Base-by-base conservation (phyloP, 257 asterid genomes). In the Solanum chilense region DNA sequence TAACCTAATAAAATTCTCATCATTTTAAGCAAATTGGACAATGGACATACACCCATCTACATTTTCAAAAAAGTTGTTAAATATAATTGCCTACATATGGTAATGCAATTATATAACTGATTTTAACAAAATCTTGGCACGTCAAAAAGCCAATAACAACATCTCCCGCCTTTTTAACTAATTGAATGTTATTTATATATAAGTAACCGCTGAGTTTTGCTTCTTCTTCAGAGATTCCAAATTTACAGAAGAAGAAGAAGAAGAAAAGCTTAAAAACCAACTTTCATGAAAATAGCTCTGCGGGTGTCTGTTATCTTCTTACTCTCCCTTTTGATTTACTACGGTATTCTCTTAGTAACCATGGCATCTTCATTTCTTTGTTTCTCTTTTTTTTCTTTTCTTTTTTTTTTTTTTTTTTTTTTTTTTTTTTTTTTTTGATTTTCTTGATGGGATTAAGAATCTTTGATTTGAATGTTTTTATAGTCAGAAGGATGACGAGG, bases 401-500 rank as follows among this genome's bases (percentile, higher is more conserved):
- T 18, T 14, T 47, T 18, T 13, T 47, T 7, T 47, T 13, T 47
- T 47, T 47, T 16, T 47, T 47, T 7, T 47, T 7, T 14, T 14
- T 13, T 18, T 47, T 18, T 14, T 47, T 18, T 13, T 47, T 7
- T 47, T 13, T 47, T 47, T 47, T 16, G 56, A 47, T 47, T 14
- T 47, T 47, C 56, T 47, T 47, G 20, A 47, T 41, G 44, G 11
- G 44, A 41, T 69, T 5, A 68, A 21, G 75, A 42, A 71, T 85
- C 39, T 74, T 33, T 42, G 12, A 25, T 83, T 37, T 41, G 47
- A 74, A 37, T 80, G 20, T 52, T 23, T 42, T 39, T 84, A 56
- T 87, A 92, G 95, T 90, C 86, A 88, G 62, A 52, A 47, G 56
- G 56, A 56, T 91, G 90, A 88, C 90, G 77, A 89, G 86, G 88